Evolutionary conservation across 306 rosid species (phyloP).

Genomic region (Senna siamea): DNA sequence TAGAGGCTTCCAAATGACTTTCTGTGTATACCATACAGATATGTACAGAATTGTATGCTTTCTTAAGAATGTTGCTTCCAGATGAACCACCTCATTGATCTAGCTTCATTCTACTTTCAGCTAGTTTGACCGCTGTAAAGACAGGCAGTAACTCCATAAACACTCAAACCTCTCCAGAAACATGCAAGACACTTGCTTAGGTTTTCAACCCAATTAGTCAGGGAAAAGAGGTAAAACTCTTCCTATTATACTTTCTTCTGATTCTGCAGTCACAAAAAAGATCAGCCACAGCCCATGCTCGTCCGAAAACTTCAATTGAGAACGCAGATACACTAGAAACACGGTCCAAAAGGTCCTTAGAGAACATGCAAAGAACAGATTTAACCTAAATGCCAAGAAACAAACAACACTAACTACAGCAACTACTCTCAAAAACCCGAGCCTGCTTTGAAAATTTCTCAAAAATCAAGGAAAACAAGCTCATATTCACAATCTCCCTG

Average conservation of each 20-base stretch:
- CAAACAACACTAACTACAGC: not conserved
- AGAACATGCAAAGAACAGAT: slow-evolving; percentile 44
- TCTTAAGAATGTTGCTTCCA: slow-evolving; percentile 9
- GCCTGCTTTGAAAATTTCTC: slow-evolving; percentile 1
- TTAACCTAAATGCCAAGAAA: slow-evolving; percentile 31
- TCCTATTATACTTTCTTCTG: slow-evolving; percentile 6
- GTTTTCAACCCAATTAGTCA: not conserved
- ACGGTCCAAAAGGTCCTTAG: slow-evolving; percentile 22
- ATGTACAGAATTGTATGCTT: slow-evolving; percentile 13
- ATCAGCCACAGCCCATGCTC: slow-evolving; percentile 3
- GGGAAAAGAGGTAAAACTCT: not conserved
- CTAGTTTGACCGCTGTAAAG: slow-evolving; percentile 5
- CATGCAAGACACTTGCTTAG: slow-evolving; percentile 24
- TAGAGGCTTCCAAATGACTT: not conserved
- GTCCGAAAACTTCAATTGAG: slow-evolving; percentile 15
- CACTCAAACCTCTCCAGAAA: not conserved
- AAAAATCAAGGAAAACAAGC: not conserved
- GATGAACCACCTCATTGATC: not conserved
- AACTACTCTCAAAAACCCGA: not conserved
- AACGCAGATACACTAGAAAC: not conserved
- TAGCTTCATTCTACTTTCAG: not conserved
- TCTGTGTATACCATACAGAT: not conserved
- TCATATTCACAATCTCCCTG: not conserved
- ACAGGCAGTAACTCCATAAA: slow-evolving; percentile 3
- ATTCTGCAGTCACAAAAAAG: not conserved